Conservation (phyloP, 768 basidiomycete species). For the Pulveroboletus sp. region DNA sequence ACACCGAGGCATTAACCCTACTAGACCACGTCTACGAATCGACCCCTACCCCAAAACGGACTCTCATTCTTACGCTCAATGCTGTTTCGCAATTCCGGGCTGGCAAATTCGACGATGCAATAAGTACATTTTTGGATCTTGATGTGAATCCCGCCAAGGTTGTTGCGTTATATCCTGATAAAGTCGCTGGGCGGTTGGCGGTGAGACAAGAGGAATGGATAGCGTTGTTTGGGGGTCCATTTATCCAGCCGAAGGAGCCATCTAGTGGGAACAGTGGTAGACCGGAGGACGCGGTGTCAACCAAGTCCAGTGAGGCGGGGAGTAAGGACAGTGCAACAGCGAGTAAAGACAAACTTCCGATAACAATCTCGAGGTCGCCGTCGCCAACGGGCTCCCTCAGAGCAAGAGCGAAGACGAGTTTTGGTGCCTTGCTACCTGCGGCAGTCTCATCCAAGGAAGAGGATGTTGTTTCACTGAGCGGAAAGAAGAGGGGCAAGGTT, state of each 20-base stretch:
- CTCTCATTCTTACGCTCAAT: constrained; percentile 63
- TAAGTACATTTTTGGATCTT: constrained; percentile 82
- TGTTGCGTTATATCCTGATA: constrained; percentile 80
- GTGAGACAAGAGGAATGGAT: constrained; percentile 73
- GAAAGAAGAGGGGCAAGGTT: constrained; percentile 32
- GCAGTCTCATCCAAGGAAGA: constrained; percentile 49
- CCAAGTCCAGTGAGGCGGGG: constrained; percentile 27
- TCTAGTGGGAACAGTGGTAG: background rate
- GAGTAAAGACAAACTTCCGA: constrained; percentile 21
- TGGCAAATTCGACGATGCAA: constrained; percentile 68
- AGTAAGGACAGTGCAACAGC: constrained; percentile 14
- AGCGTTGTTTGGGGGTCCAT: constrained; percentile 75
- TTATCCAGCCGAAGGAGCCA: constrained; percentile 13
- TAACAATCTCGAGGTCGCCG: constrained; percentile 26
- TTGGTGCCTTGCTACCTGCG: constrained; percentile 44
- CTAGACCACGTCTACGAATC: constrained; percentile 43
- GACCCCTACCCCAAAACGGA: constrained; percentile 33
- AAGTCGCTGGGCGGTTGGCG: constrained; percentile 72
- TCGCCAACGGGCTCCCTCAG: constrained; percentile 40
- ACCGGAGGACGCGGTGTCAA: constrained; percentile 26
- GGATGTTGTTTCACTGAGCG: constrained; percentile 50
- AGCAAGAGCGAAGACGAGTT: constrained; percentile 48
- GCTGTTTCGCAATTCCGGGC: constrained; percentile 74
- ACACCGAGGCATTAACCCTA: constrained; percentile 76
- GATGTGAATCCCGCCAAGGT: constrained; percentile 94